Conservation (phyloP, 305 asterid genomes). For the Solanum hybrid region DNA sequence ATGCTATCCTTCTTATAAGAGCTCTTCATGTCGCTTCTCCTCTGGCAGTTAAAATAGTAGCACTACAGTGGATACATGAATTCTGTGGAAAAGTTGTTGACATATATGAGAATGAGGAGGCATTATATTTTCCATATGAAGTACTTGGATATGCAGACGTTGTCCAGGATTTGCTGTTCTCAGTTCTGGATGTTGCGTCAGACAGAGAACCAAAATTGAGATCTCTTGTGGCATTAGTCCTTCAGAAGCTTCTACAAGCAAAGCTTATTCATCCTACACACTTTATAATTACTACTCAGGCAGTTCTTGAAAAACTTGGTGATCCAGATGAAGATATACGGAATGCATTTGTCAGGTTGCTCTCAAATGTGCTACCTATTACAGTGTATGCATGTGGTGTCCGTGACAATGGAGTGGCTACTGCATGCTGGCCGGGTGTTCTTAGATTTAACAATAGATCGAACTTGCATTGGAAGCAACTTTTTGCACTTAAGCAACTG, state of each 20-base stretch:
- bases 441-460: constrained; percentile 31
- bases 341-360: constrained; percentile 58
- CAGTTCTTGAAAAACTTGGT: constrained; percentile 72
- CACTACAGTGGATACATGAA: constrained; percentile 62
- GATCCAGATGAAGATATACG: constrained; percentile 80
- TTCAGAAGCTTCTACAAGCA: constrained; percentile 73
- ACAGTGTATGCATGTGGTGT: constrained; percentile 68
- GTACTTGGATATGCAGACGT: constrained; percentile 52
- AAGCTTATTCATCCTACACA: constrained; percentile 75
- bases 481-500: constrained; percentile 81
- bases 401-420: constrained; percentile 40
- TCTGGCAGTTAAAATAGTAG: constrained; percentile 70
- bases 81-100: constrained; percentile 56
- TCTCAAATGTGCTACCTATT: constrained; percentile 59
- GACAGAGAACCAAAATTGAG: constrained; percentile 90
- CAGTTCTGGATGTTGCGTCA: constrained; percentile 66
- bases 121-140: constrained; percentile 58
- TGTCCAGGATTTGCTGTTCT: constrained; percentile 57
- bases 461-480: constrained; percentile 76
- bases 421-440: constrained; percentile 36
- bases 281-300: constrained; percentile 56
- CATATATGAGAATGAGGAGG: constrained; percentile 29
- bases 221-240: constrained; percentile 54
- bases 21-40: constrained; percentile 71
- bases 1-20: constrained; percentile 43